phyloP scores from a whole-genome alignment of 2,329 filamentous ascomycete genomes.

The Dothistroma septosporum region DNA sequence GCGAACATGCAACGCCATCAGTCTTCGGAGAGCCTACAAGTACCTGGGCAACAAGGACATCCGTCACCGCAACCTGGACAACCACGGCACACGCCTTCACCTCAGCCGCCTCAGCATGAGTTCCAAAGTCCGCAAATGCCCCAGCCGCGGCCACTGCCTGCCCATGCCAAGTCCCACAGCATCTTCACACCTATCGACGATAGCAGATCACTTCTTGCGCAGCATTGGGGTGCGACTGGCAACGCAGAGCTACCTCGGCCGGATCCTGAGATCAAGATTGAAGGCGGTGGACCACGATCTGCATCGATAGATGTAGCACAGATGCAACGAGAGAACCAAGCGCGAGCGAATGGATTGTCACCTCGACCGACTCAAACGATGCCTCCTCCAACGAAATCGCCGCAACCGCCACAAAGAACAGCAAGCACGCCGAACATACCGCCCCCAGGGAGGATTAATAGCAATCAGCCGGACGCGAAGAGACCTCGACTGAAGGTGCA shows the following conservation, averaged over 20 bases:
- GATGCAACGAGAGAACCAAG: slow-evolving; percentile 47
- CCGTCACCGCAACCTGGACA: slow-evolving; percentile 36
- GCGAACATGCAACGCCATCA: slow-evolving; percentile 46
- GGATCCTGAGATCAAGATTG: slow-evolving; percentile 43
- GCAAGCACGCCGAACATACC: slow-evolving; percentile 60
- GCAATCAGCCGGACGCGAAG: slow-evolving; percentile 62
- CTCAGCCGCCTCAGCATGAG: slow-evolving; percentile 49
- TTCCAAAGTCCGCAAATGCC: slow-evolving; percentile 52
- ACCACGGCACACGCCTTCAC: slow-evolving; percentile 40
- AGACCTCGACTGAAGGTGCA: slow-evolving; percentile 86
- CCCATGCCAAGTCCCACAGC: slow-evolving; percentile 68
- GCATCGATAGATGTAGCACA: slow-evolving; percentile 62
- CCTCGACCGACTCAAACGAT: slow-evolving; percentile 52
- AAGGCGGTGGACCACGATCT: slow-evolving; percentile 48
- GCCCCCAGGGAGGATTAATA: slow-evolving; percentile 72
- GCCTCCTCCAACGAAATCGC: slow-evolving; percentile 30
- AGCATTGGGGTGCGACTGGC: slow-evolving; percentile 63
- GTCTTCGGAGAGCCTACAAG: slow-evolving; percentile 27
- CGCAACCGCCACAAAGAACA: slow-evolving; percentile 46
- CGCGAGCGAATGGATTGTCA: slow-evolving; percentile 41
- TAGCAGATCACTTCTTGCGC: slow-evolving; percentile 78
- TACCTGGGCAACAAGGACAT: slow-evolving; percentile 35
- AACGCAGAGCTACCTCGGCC: slow-evolving; percentile 45
- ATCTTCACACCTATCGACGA: slow-evolving; percentile 98
- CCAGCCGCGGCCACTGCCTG: slow-evolving; percentile 61